A percentile compares a stretch with the other conserved stretches of the same genome.
Evolutionary conservation across 1,139 yeast genomes (phyloP).

Genomic region (Pichia sp.): DNA sequence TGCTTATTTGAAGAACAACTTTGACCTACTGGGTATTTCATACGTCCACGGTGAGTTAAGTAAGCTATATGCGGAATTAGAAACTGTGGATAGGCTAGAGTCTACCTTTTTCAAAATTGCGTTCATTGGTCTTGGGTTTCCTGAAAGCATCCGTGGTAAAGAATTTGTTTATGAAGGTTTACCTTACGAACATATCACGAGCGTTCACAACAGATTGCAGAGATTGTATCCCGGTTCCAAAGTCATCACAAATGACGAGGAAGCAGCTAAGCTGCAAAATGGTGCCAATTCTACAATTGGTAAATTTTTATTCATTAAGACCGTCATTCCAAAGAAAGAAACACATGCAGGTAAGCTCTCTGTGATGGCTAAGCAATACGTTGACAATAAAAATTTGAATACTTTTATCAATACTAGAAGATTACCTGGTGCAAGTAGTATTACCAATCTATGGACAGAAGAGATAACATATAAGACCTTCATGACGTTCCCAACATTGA

Average conservation of each 20-base stretch:
- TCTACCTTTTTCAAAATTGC: conserved; percentile 78
- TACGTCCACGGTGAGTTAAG: conserved; percentile 65
- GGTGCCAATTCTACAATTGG: conserved; percentile 47
- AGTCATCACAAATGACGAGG: conserved; percentile 59
- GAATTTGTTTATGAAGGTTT: conserved; percentile 79
- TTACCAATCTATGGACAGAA: conserved; percentile 81
- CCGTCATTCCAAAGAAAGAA: conserved; percentile 63
- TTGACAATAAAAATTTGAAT: conserved; percentile 63
- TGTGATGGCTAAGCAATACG: conserved; percentile 58
- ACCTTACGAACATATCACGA: conserved; percentile 81
- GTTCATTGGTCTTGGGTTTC: conserved; percentile 82
- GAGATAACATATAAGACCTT: conserved; percentile 72
- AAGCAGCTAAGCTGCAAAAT: conserved; percentile 33
- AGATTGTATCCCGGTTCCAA: conserved; percentile 79
- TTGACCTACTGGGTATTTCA: conserved; percentile 71
- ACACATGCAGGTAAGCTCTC: conserved; percentile 34
- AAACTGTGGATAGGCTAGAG: conserved; percentile 61
- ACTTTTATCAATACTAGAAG: conserved; percentile 64
- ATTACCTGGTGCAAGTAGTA: conserved; percentile 67
- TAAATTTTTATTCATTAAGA: conserved; percentile 61
- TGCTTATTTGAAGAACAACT: conserved; percentile 65
- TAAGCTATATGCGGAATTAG: conserved; percentile 58
- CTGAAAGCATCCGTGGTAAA: conserved; percentile 64
- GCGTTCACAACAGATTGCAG: conserved; percentile 70
- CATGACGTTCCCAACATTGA: conserved; percentile 78